Conservation (phyloP, 805 yeast genomes). For the Candida awuae region DNA sequence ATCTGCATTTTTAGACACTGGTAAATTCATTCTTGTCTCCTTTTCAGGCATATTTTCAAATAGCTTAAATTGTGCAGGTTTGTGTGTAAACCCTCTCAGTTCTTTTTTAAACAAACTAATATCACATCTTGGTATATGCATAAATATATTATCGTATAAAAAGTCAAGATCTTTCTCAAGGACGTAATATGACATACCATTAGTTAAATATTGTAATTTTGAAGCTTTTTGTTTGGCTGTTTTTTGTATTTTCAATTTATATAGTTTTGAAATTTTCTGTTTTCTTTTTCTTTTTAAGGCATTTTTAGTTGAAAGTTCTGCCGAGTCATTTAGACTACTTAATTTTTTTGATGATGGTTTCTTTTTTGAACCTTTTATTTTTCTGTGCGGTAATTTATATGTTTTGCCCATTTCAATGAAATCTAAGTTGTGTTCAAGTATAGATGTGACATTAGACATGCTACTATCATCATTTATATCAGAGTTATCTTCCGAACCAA, state of each 20-base stretch:
- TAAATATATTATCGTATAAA: constrained; percentile 10
- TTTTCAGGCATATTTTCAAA: constrained; percentile 9
- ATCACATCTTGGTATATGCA: constrained; percentile 1
- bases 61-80: constrained; percentile 14
- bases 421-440: neutral
- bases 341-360: neutral
- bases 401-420: neutral
- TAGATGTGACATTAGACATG: neutral
- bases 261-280: neutral
- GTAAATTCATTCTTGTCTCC: constrained; percentile 4
- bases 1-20: constrained; percentile 12
- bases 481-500: neutral
- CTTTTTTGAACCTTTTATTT: no score
- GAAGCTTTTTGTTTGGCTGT: neutral
- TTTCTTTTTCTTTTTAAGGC: neutral
- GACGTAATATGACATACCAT: constrained; percentile 5
- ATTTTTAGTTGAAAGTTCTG: no score
- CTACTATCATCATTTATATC: neutral
- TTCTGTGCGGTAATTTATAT: no score
- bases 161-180: constrained; percentile 14
- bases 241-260: neutral
- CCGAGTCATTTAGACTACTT: no score
- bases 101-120: constrained; percentile 6
- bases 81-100: constrained; percentile 12
- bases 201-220: neutral